Conservation (phyloP, 441 rosid species). For the Mallotus repandus region DNA sequence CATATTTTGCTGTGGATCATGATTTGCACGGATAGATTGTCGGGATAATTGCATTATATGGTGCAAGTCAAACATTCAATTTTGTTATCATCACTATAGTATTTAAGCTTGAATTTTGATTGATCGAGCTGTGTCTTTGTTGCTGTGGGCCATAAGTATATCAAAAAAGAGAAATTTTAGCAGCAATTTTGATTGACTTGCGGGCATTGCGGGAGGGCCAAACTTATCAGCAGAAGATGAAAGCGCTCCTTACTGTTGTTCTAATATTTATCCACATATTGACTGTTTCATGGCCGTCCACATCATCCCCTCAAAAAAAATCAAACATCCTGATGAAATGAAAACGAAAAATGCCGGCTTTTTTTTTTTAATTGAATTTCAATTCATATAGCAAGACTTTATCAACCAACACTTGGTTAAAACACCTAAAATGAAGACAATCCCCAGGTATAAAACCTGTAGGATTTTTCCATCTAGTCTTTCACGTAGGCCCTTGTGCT, state of each 20-base stretch:
- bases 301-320: not conserved
- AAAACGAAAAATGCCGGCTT: not conserved
- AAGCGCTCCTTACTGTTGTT: not conserved
- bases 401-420: not conserved
- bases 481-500: not conserved
- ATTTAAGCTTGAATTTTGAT: not conserved
- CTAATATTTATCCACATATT: not conserved
- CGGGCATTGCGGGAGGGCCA: not conserved
- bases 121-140: no score
- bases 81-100: no score
- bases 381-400: not conserved
- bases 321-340: not conserved
- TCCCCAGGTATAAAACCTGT: not conserved
- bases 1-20: not conserved
- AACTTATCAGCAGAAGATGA: not conserved
- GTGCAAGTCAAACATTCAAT: no score
- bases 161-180: no score
- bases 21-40: no score
- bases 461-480: not conserved
- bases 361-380: not conserved
- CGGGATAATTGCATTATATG: no score
- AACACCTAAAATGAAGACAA: not conserved
- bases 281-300: not conserved
- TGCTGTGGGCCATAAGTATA: no score
- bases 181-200: no score